Evolutionary conservation across 768 basidiomycete species (phyloP), one percentile per base, ranked within the genome.

Genomic region (Agrocybe chaxingu): DNA sequence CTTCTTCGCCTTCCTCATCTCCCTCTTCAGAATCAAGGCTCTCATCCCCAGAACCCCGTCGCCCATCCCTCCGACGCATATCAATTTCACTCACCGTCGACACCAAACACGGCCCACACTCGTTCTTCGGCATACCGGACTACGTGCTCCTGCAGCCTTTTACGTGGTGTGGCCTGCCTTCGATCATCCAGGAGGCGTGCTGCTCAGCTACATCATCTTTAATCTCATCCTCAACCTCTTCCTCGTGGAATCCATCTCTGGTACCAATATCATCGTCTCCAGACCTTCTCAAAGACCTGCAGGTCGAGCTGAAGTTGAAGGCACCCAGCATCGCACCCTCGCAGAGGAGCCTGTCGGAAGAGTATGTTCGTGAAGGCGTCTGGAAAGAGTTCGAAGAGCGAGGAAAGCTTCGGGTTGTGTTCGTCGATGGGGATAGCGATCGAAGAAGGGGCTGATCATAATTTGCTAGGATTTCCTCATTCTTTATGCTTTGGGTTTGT

Each of bases 111-210:
- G 60, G 59, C 12, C 50, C 49, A 7, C 49, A 59, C 31, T 50
- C 57, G 3, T 66, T 62, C 51, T 62, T 63, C 43, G 66, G 67
- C 8, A 52, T 68, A 42, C 62, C 65, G 18, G 65, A 65, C 41
- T 52, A 63, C 43, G 50, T 60, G 4, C 49, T 65, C 7, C 43
- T 69, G 8, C 57, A 65, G 45, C 43, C 53, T 4, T 66, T 62
- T 49, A 58, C 56, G 47, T 70, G 67, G 66, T 64, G 61, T 19
- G 37, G 51, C 29, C 57, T 68, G 7, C 61, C 66, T 4, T 53
- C 50, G 8, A 60, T 62, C 30, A 52, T 70, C 36, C 53, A 59
- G 32, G 44, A 50, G 10, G 43, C 48, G 8, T 33, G 58, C 10
- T 46, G 37, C 24, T 24, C 24, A 5, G 24, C 5, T 3, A 5